Base-by-base conservation (phyloP, 208 protist genomes). In the Zelonia costaricensis region DNA sequence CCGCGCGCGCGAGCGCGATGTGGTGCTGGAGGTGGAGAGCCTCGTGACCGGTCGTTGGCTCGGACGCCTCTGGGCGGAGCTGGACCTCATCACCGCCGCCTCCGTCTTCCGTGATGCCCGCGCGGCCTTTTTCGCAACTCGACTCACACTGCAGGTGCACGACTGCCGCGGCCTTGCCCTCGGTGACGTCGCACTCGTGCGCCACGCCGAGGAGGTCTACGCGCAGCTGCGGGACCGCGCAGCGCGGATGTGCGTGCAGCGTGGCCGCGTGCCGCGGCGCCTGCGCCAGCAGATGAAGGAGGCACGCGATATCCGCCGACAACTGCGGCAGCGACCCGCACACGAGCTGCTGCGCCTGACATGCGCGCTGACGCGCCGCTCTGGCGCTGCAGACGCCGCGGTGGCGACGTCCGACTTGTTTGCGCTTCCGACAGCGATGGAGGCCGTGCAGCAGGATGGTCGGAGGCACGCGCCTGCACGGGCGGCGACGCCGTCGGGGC, bases 251-350 rank as follows among this genome's bases (percentile, higher is more conserved):
- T 53, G 33, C 16, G 33, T 61, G 57, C 48, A 20, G 2, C 48
- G 49, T 15, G 65, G 65, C 35, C 36, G 35, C 0, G 27, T 72
- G 0, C 65, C 65, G 13, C 48, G 51, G 23, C 22, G 49, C n/a
- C 65, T 72, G 38, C 65, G 57, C n/a, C 38, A 59, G 7, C 57
- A 72, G n/a, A 3, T 65, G 23, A 28, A 44, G 35, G 65, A 72
- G 38, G 52, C 54, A 31, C 65, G 49, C 12, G 31, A 39, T 8
- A 49, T 72, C 33, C 56, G 65, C 6, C 63, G 31, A 4, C 53
- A 62, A 25, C n/a, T 70, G 47, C 35, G 25, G 35, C 43, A 55
- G n/a, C n/a, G 18, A 45, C 9, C 31, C 4, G 20, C 15, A 5
- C 42, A n/a, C 36, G 36, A 31, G 23, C 31, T 55, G 28, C 10